Conservation (phyloP, 2,329 filamentous ascomycete genomes). For the Chaetomiaceae sp. region DNA sequence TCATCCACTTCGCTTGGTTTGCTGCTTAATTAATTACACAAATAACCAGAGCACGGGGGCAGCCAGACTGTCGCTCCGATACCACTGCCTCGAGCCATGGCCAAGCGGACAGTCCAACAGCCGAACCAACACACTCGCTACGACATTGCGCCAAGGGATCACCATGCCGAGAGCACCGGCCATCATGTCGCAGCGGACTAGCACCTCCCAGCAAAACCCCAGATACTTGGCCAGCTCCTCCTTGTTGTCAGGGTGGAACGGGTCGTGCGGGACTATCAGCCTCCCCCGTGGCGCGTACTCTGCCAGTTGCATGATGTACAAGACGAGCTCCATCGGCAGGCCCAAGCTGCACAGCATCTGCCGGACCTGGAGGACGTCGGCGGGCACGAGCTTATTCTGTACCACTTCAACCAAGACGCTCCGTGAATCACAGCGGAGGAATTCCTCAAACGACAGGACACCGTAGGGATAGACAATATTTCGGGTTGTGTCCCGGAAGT, state of each 20-base stretch:
- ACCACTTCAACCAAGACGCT: too few species aligned
- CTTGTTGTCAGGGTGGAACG: slow-evolving; percentile 20
- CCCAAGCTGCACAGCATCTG: slow-evolving; percentile 12
- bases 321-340: slow-evolving; percentile 20
- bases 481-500: background rate
- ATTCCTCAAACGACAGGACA: slow-evolving; percentile 9
- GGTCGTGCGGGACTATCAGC: slow-evolving; percentile 19
- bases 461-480: slow-evolving; percentile 8
- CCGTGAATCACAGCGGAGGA: slow-evolving; percentile 5
- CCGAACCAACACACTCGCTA: background rate
- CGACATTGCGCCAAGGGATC: background rate
- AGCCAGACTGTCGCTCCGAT: too few species aligned
- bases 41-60: too few species aligned
- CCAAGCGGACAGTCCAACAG: background rate
- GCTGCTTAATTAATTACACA: too few species aligned
- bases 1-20: too few species aligned
- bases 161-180: slow-evolving; percentile 20
- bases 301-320: slow-evolving; percentile 16
- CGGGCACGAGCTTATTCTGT: background rate
- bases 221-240: slow-evolving; percentile 27
- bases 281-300: slow-evolving; percentile 10
- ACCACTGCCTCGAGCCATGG: background rate
- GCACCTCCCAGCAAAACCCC: slow-evolving; percentile 27
- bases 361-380: background rate
- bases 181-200: slow-evolving; percentile 27